phyloP scores from a whole-genome alignment of 2,329 filamentous ascomycete species.

The Phialophora expanda region DNA sequence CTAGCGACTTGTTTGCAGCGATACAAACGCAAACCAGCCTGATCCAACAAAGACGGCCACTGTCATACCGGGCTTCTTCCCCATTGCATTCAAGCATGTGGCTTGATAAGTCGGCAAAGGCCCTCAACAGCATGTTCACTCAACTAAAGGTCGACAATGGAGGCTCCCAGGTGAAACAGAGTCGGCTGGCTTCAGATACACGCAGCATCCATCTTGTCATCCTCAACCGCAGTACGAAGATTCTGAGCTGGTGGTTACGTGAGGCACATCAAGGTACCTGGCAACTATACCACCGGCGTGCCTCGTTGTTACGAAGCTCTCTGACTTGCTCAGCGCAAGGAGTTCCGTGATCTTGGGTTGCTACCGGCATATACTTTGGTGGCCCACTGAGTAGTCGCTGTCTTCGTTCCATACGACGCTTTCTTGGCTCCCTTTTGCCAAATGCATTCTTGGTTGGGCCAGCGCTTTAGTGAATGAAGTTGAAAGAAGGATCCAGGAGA shows the following conservation, averaged over 20 bases:
- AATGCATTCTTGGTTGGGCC: background rate
- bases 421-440: background rate
- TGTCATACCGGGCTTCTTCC: background rate
- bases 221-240: background rate
- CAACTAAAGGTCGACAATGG: background rate
- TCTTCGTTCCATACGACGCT: background rate
- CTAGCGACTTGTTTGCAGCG: background rate
- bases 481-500: background rate
- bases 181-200: background rate
- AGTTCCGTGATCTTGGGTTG: background rate
- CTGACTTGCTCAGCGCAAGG: background rate
- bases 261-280: background rate
- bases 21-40: background rate
- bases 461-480: background rate
- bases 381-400: background rate
- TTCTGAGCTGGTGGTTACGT: background rate
- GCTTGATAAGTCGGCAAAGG: background rate
- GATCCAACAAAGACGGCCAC: background rate
- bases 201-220: background rate
- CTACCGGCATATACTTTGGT: background rate
- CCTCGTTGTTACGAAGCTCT: background rate
- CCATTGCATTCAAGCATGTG: background rate
- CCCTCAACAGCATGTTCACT: background rate
- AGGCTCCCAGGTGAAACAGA: background rate
- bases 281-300: background rate